These are phyloP conservation scores for Mariannaea elegans DNA, from an alignment of 2,329 filamentous ascomycete genomes.

Conservation along the genomic window DNA sequence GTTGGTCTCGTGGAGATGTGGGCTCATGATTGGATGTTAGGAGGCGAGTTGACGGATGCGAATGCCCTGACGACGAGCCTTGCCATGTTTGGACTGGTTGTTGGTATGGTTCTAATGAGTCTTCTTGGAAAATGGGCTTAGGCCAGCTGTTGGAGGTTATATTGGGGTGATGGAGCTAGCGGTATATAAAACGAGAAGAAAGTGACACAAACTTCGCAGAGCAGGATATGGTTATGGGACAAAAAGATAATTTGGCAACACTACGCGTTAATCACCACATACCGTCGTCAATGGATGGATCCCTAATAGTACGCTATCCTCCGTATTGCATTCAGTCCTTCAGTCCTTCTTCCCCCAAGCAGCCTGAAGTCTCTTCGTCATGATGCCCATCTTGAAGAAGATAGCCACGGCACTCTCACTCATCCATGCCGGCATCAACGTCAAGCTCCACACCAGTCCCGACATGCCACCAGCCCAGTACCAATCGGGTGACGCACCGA, in stretches of 20 bases:
- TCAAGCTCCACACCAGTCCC: constrained; percentile 39
- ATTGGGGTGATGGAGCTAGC: neutral
- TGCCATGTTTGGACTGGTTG: constrained; percentile 63
- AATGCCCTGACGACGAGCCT: constrained; percentile 55
- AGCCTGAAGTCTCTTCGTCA: constrained; percentile 36
- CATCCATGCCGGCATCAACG: constrained; percentile 38
- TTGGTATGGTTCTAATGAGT: constrained; percentile 75
- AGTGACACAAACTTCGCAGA: too few relatives aligned
- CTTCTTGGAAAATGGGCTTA: constrained; percentile 80
- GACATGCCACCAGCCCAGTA: constrained; percentile 47
- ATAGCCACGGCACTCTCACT: constrained; percentile 41
- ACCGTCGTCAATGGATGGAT: neutral
- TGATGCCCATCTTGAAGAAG: constrained; percentile 42
- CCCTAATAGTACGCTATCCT: neutral
- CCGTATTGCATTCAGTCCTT: neutral
- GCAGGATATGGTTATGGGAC: too few relatives aligned
- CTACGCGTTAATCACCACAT: neutral
- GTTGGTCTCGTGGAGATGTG: constrained; percentile 83
- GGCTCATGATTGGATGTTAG: constrained; percentile 75
- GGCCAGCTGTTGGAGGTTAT: constrained; percentile 9
- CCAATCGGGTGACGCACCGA: constrained; percentile 47
- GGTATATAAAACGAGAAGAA: too few relatives aligned
- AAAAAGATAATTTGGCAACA: too few relatives aligned
- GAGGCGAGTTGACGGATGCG: constrained; percentile 63
- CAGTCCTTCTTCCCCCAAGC: constrained; percentile 37